These are phyloP conservation scores for Periconia sp. DNA, from an alignment of 2,329 filamentous ascomycete genomes.

Conservation along the genomic window DNA sequence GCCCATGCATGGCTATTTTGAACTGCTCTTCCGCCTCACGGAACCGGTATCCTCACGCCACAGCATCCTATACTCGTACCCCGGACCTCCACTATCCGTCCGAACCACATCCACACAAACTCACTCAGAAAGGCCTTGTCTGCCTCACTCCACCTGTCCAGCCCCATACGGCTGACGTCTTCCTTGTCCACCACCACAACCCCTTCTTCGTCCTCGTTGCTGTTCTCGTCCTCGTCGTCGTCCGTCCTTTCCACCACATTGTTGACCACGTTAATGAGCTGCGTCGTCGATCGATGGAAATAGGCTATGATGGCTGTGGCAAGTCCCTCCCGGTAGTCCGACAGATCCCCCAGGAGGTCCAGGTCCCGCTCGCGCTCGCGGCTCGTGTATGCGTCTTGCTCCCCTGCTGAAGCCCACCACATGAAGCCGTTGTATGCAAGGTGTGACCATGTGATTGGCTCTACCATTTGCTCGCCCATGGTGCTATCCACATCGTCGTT, in stretches of 20 bases:
- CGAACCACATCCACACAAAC: slow-evolving; percentile 67
- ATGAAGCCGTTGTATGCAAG: slow-evolving; percentile 82
- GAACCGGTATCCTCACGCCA: slow-evolving; percentile 61
- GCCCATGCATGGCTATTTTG: too few species aligned
- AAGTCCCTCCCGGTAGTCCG: slow-evolving; percentile 50
- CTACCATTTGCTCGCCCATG: slow-evolving; percentile 49
- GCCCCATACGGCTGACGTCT: slow-evolving; percentile 69
- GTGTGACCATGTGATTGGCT: slow-evolving; percentile 65
- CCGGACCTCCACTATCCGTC: slow-evolving; percentile 63
- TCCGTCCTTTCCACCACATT: slow-evolving; percentile 59
- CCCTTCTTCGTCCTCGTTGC: slow-evolving; percentile 36
- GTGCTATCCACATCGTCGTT: slow-evolving; percentile 40
- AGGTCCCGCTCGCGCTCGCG: slow-evolving; percentile 57
- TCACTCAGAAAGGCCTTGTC: slow-evolving; percentile 71
- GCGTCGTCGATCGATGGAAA: slow-evolving; percentile 74
- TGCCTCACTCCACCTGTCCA: slow-evolving; percentile 73
- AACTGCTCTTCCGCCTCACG: slow-evolving; percentile 12
- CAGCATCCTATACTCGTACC: slow-evolving; percentile 74
- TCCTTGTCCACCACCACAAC: slow-evolving; percentile 62
- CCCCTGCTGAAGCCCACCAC: slow-evolving; percentile 87
- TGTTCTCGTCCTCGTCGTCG: slow-evolving; percentile 47
- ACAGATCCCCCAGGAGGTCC: slow-evolving; percentile 47
- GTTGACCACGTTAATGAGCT: slow-evolving; percentile 63
- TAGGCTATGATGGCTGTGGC: slow-evolving; percentile 78
- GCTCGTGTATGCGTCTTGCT: slow-evolving; percentile 60